phyloP scores from a whole-genome alignment of 2,329 filamentous ascomycete genomes.

The Eurotiales sp. region DNA sequence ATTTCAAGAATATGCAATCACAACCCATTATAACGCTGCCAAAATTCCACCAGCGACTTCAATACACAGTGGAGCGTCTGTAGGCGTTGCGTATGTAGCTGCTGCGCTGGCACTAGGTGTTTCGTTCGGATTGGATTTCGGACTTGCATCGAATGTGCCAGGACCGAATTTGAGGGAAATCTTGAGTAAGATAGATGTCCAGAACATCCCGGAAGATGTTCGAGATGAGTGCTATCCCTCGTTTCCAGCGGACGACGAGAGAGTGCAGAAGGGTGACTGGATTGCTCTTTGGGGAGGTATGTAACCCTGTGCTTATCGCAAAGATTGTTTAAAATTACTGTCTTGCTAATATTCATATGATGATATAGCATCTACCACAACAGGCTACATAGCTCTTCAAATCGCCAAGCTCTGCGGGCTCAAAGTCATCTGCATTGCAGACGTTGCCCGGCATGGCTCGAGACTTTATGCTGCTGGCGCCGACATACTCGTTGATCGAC shows the following conservation, averaged over 20 bases:
- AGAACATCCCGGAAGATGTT: conserved; percentile 58
- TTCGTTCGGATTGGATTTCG: conserved; percentile 66
- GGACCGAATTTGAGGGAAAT: conserved; percentile 12
- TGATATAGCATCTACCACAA: conserved; percentile 60
- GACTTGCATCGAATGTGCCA: conserved; percentile 5
- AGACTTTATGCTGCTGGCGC: conserved; percentile 53
- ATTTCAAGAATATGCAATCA: conserved; percentile 66
- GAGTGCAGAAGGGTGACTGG: conserved; percentile 62
- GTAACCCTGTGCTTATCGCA: neutral
- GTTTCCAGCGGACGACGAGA: conserved; percentile 50
- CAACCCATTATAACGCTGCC: conserved; percentile 62
- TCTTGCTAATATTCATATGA: neutral
- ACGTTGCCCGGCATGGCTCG: conserved; percentile 63
- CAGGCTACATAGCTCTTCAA: conserved; percentile 63
- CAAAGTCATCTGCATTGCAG: conserved; percentile 62
- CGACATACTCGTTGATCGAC: conserved; percentile 66
- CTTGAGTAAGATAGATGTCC: conserved; percentile 32
- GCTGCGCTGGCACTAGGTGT: conserved; percentile 64
- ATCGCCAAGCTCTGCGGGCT: conserved; percentile 65
- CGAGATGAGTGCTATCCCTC: conserved; percentile 55
- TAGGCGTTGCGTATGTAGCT: conserved; percentile 70
- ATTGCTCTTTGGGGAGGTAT: conserved; percentile 68
- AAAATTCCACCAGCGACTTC: conserved; percentile 55
- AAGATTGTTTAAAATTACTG: neutral
- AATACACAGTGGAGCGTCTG: conserved; percentile 55